Percentiles rank a stretch among this genome's conserved stretches.
phyloP scores from a whole-genome alignment of 306 rosid genomes.

The Pyrus betulifolia region DNA sequence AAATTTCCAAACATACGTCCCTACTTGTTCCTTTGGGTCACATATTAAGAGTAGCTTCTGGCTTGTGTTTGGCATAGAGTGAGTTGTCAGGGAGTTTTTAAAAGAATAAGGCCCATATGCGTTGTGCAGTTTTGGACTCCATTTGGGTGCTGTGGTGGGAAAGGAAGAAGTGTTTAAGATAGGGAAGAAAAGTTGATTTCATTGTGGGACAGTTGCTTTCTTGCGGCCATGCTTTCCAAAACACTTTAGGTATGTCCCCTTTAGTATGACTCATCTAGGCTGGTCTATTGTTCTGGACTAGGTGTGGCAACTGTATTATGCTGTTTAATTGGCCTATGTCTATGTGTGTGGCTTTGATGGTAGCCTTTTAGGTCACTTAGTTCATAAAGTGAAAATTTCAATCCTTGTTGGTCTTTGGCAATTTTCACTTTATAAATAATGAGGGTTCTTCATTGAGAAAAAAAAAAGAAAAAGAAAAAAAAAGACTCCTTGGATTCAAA shows the following conservation, averaged over 20 bases:
- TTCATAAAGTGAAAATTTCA: no score
- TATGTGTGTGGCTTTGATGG: no score
- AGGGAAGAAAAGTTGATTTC: background rate
- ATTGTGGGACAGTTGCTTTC: background rate
- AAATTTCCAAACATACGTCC: background rate
- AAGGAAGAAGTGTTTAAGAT: background rate
- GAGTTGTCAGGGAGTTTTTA: background rate
- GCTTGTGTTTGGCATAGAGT: background rate
- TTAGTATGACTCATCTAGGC: no score
- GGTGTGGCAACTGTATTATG: no score
- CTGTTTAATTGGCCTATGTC: no score
- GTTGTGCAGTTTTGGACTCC: background rate
- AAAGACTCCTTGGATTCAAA: no score
- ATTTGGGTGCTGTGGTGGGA: background rate
- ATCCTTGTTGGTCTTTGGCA: no score
- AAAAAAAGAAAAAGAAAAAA: no score
- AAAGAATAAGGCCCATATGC: background rate
- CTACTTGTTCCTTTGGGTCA: background rate
- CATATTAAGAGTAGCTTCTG: background rate
- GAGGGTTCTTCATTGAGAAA: no score
- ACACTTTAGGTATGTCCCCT: background rate
- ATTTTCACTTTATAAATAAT: no score
- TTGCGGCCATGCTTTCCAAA: background rate
- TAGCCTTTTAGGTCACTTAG: no score
- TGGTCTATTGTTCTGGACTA: no score